Conservation (phyloP, 129 eudicot species). For the Artemisia argyi region DNA sequence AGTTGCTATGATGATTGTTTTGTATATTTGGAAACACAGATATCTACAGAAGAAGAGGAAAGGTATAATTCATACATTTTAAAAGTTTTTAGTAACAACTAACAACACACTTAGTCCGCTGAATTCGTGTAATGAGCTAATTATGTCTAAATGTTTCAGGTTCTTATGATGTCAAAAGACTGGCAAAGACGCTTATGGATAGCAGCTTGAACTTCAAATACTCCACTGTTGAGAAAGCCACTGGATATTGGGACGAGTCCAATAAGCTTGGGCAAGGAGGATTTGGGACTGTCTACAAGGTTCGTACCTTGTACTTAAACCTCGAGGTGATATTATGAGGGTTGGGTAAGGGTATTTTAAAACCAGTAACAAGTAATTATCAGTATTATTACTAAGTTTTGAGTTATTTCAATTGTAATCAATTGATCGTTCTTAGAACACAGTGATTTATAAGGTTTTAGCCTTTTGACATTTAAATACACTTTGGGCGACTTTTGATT, state of each 20-base stretch:
- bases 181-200: slow-evolving; percentile 60
- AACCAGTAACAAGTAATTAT: not conserved
- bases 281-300: slow-evolving; percentile 92
- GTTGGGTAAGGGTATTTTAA: not conserved
- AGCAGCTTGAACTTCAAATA: slow-evolving; percentile 82
- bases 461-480: not conserved
- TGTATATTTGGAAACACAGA: slow-evolving; percentile 49
- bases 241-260: slow-evolving; percentile 63
- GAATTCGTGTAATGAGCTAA: not conserved
- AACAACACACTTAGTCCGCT: not conserved
- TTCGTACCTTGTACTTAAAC: slow-evolving; percentile 14
- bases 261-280: slow-evolving; percentile 96
- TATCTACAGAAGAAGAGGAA: slow-evolving; percentile 60
- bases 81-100: not conserved
- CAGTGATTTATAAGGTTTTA: no score
- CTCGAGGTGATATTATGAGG: not conserved
- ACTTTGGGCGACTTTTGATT: not conserved
- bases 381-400: no score
- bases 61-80: slow-evolving; percentile 39
- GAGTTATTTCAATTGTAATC: no score
- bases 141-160: slow-evolving; percentile 31
- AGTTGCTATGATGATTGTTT: slow-evolving; percentile 46
- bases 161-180: slow-evolving; percentile 46
- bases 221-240: slow-evolving; percentile 78
- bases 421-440: no score